These are phyloP conservation scores for Linnemannia schmuckeri DNA, from an alignment of 192 early-diverging fungal species.

Conservation along the genomic window DNA sequence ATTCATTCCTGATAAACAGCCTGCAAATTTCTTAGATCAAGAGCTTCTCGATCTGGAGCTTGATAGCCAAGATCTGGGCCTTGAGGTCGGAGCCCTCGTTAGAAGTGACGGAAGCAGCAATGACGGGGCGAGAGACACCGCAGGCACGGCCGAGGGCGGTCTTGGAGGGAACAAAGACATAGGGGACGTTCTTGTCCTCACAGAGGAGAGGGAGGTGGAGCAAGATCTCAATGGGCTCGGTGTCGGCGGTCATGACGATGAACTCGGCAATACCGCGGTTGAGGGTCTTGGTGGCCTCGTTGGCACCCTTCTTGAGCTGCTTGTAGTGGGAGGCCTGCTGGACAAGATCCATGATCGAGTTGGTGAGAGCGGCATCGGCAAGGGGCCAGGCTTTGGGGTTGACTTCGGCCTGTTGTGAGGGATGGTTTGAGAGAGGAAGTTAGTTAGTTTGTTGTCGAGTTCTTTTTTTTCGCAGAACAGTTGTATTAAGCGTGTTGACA, in stretches of 20 bases:
- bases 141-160: conserved; percentile 96
- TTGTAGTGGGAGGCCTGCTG: conserved; percentile 99
- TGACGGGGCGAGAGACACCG: conserved; percentile 95
- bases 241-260: conserved; percentile 98
- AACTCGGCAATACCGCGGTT: conserved; percentile 99
- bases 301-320: conserved; percentile 99
- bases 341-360: conserved; percentile 95
- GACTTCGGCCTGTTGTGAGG: conserved; percentile 43
- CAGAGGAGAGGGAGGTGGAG: conserved; percentile 97
- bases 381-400: conserved; percentile 90
- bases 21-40: conserved; percentile 72
- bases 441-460: not conserved
- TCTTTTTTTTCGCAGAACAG: too few relatives aligned
- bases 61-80: conserved; percentile 91
- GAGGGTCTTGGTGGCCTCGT: conserved; percentile 99
- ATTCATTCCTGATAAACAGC: not conserved
- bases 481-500: not conserved
- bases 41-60: conserved; percentile 95
- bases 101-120: conserved; percentile 94
- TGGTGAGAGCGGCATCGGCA: conserved; percentile 90
- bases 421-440: not conserved
- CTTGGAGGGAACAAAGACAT: conserved; percentile 99
- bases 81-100: conserved; percentile 98
- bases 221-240: conserved; percentile 97
- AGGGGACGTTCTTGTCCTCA: conserved; percentile 99